Base-by-base conservation (phyloP, 768 basidiomycete species). In the Hypsizygus marmoreus region DNA sequence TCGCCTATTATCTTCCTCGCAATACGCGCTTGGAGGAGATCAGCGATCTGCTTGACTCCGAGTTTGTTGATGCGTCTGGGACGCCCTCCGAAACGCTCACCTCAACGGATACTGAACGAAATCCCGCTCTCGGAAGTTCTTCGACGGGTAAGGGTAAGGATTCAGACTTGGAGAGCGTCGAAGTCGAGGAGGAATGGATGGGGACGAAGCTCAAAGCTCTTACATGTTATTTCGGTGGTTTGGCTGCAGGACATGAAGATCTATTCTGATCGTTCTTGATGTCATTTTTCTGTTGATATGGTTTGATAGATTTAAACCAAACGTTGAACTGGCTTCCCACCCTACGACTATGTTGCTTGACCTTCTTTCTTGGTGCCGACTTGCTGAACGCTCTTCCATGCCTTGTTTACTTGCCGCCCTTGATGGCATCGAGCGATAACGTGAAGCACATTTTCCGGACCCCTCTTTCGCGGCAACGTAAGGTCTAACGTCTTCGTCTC, bases 121-220 rank as follows among this genome's bases (percentile, higher is more conserved):
- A 11, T 11, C 37, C 5, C 14, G 34, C 28, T 23, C 25, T 17
- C 28, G 26, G 24, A 20, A 8, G 4, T n/a, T 19, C 2, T 26
- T 34, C 24, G 32, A 25, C 26, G 32, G 26, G 41, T 20, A 31
- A 26, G 19, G 40, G 47, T 3, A 47, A 56, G 35, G 16, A 50
- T 14, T 38, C 47, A 28, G 41, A 45, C 14, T 40, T 38, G 29
- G 91, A 93, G 64, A 73, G 65, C 64, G 77, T 95, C 8, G 95
- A 97, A 65, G 78, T 97, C 6, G 94, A 98, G 61, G 95, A 98
- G 66, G 91, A 91, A 63, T 97, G 93, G 94, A 95, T 91, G 86
- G 87, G 92, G 2, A 74, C 74, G 8, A 95, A 95, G 71, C 67
- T 98, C 33, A 98, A 97, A 61, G 95, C 95, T 0, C 67, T 98